Evolutionary conservation across 306 rosid species (phyloP), one percentile per base, ranked within the genome.

Genomic region (Vigna reflexopilosa): DNA sequence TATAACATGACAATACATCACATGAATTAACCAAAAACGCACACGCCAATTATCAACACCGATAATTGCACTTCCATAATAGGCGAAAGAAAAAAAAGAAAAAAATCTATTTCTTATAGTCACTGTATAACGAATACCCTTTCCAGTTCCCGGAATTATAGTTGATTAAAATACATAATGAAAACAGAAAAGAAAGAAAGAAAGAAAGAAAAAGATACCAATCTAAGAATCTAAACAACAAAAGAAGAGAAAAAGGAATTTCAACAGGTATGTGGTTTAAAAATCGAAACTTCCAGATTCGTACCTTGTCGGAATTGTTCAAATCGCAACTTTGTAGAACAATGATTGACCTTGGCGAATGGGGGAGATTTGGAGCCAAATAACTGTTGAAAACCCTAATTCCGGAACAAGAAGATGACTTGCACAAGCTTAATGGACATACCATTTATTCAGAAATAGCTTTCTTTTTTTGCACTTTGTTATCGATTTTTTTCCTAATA

Each of bases 21-120:
- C 5, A 49, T 34, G 34, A 76, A 66, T 67, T 14, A 6, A 57
- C 32, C 67, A 54, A 77, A 50, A 59, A 59, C 2, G 57, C n/a
- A 36, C 2, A 51, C 57, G 1, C 36, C 40, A 34, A 14, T 52
- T 7, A 47, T 34, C 36, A 62, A 30, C 50, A 61, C 14, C 14
- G 34, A 75, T 24, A 24, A 73, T 57, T 44, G 28, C 17, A 58
- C 5, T 12, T 19, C 54, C 54, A 72, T 5, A 45, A 28, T 3
- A 9, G 75, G 47, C 10, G 8, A 70, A 70, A 55, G 24, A 55
- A 55, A n/a, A 55, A 55, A 5, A 55, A 55, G n/a, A 55, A 55
- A 5, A 59, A 13, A 36, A 58, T 26, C 2, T 58, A 58, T 8
- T 2, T 42, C 66, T 26, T 26, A 13, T 13, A 6, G 14, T 58